phyloP scores from a whole-genome alignment of 2,329 filamentous ascomycete species.

The Decorospora gaudefroyi region DNA sequence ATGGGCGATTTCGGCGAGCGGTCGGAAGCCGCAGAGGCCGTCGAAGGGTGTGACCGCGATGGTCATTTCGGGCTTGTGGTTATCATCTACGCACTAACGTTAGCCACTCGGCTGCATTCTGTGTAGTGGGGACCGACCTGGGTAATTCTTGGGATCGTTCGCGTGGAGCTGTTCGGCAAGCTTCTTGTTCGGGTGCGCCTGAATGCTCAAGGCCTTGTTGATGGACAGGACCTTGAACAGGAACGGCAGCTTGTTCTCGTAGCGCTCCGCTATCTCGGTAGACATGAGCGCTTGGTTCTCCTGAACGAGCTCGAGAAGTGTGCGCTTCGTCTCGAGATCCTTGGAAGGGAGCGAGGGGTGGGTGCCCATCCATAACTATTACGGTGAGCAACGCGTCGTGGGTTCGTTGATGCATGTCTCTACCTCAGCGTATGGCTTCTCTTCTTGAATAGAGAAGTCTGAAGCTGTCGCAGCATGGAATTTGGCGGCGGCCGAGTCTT shows the following conservation, averaged over 20 bases:
- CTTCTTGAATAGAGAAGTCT: slow-evolving; percentile 75
- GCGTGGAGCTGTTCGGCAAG: slow-evolving; percentile 86
- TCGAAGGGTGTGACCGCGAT: slow-evolving; percentile 97
- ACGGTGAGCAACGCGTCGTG: slow-evolving; percentile 25
- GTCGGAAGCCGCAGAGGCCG: slow-evolving; percentile 92
- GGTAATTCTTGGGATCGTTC: slow-evolving; percentile 89
- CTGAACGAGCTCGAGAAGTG: slow-evolving; percentile 82
- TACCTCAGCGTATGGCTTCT: slow-evolving; percentile 95
- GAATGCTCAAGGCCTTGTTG: slow-evolving; percentile 93
- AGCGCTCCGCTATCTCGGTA: slow-evolving; percentile 70
- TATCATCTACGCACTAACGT: slow-evolving; percentile 70
- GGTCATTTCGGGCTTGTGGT: slow-evolving; percentile 99
- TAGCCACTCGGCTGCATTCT: too few species aligned
- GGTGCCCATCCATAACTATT: slow-evolving; percentile 98
- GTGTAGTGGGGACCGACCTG: slow-evolving; percentile 53
- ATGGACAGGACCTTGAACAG: slow-evolving; percentile 98
- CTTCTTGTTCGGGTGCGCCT: slow-evolving; percentile 95
- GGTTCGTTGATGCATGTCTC: background rate
- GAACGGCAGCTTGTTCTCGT: slow-evolving; percentile 84
- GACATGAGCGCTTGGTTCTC: slow-evolving; percentile 86
- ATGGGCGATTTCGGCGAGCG: slow-evolving; percentile 80
- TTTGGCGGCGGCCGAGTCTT: slow-evolving; percentile 82
- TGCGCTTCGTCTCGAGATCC: slow-evolving; percentile 80
- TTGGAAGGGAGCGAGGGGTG: slow-evolving; percentile 95
- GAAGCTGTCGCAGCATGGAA: slow-evolving; percentile 85